Evolutionary conservation across 2,329 filamentous ascomycete species (phyloP), one percentile per base, ranked within the genome.

Genomic region (Fusarium sp.): DNA sequence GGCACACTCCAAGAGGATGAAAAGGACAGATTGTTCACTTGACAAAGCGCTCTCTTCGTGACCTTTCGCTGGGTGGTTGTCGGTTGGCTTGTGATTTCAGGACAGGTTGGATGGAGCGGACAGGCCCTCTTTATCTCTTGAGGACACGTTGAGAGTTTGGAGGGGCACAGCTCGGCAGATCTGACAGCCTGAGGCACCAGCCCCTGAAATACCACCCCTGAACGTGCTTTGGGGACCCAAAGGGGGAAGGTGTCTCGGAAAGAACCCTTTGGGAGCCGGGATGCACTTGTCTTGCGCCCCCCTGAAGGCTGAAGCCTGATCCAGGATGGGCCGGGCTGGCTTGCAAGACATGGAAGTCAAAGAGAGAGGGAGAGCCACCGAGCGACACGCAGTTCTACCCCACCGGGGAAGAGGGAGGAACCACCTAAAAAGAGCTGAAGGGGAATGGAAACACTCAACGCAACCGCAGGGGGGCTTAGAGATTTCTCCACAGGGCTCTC

Each of bases 51-150:
- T 68, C 59, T 59, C 20, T 72, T 62, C 34, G 68, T 56, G 49
- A 63, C 70, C 70, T 52, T 56, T 68, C 53, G 56, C 53, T 58
- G 62, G 61, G 54, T 68, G 54, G 49, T 64, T 68, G 63, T 55
- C 64, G 43, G 43, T 66, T 66, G 68, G 53, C 32, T 70, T 62
- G 66, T 52, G 43, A 56, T 57, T 45, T 44, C 59, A 52, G 70
- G 71, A 68, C 68, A 65, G 42, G 42, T 50, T 63, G 53, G 57
- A 56, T 44, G 70, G 72, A 57, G 74, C 70, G 72, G 70, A 75
- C 54, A 61, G 70, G 71, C 62, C 57, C 69, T 78, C 75, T 80
- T 81, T 81, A 81, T 81, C 73, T 79, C 72, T 76, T 72, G 68
- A 78, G 77, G 77, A 76, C 77, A 78, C 77, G 77, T 78, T 71